Evolutionary conservation across 306 rosid genomes (phyloP), one percentile per base, ranked within the genome.

Genomic region (Rosa persica): DNA sequence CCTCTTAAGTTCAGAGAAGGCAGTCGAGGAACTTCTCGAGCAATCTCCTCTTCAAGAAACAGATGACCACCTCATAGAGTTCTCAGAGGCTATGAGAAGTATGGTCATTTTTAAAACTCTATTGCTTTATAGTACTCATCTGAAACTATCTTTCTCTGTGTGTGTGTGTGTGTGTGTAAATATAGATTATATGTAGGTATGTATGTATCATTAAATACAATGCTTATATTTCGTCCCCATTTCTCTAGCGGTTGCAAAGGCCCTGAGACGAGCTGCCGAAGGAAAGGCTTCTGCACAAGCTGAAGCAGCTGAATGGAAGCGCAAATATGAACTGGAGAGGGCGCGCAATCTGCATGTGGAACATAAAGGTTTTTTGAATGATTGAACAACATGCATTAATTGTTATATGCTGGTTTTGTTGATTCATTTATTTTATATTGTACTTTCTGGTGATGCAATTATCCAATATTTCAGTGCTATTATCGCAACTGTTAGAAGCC

Each of bases 71-170:
- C 98, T 95, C 65, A 77, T 91, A 73, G 98, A 95, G 83, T 95
- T 95, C 85, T 93, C 98, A n/a, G 98, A 95, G 78, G 88, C 98
- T 69, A 86, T 95, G 89, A 88, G 97, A 91, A 92, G 98, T 92
- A 88, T 44, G 89, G 73, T 85, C 84, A 65, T 72, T 62, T 80
- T 87, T 68, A n/a, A 46, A 10, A 48, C 77, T 76, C 70, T 61
- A 73, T 0, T 12, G 57, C 17, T 36, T 61, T 72, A 16, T 65
- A 36, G 5, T 44, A 48, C 23, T 82, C 76, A 77, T 64, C 39
- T 85, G 76, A 34, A 74, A 27, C 46, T 25, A 23, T 83, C 71
- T 62, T 4, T 78, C 74, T 85, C 65, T 39, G 0, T 10, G 55
- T 49, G 47, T 58, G 77, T 78, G 75, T 69, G 36, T 30, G 36